Conservation (phyloP, 2,329 filamentous ascomycete species). For the Fusarium sp. region DNA sequence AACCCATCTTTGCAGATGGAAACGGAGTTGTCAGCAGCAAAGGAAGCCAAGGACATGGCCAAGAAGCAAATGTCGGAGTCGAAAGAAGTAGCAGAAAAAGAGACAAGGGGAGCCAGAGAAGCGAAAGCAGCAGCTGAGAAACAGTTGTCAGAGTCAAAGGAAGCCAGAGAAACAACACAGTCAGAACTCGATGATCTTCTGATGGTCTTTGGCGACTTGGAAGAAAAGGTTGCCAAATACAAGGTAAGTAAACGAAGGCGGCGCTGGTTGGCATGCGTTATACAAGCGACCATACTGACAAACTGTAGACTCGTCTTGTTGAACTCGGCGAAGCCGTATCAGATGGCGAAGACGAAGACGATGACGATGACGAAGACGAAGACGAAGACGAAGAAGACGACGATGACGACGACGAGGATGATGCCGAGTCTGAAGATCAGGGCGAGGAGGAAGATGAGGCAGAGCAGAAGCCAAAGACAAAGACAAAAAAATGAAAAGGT, state of each 20-base stretch:
- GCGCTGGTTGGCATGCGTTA: not conserved
- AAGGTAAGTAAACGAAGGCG: constrained; percentile 67
- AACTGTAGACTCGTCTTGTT: constrained; percentile 67
- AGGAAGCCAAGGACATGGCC: constrained; percentile 71
- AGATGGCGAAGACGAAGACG: constrained; percentile 78
- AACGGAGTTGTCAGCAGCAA: constrained; percentile 58
- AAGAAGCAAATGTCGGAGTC: constrained; percentile 54
- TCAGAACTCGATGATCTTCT: constrained; percentile 83
- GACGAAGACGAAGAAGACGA: constrained; percentile 73
- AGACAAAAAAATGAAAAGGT: constrained; percentile 7
- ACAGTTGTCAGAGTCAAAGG: constrained; percentile 61
- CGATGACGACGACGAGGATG: constrained; percentile 49
- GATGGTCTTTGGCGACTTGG: constrained; percentile 83
- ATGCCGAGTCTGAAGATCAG: constrained; percentile 28
- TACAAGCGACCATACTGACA: constrained; percentile 15
- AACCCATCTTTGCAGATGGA: constrained; percentile 48
- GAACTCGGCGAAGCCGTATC: constrained; percentile 78
- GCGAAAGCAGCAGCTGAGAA: constrained; percentile 66
- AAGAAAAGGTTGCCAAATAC: constrained; percentile 81
- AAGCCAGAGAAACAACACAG: constrained; percentile 73
- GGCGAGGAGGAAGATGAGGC: constrained; percentile 23
- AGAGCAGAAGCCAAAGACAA: constrained; percentile 8
- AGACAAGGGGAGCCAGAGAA: constrained; percentile 72
- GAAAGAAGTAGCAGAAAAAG: constrained; percentile 63
- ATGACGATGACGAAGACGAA: constrained; percentile 67